phyloP scores from a whole-genome alignment of 352 stramenopile genomes.

The Phytopythium aichiense region DNA sequence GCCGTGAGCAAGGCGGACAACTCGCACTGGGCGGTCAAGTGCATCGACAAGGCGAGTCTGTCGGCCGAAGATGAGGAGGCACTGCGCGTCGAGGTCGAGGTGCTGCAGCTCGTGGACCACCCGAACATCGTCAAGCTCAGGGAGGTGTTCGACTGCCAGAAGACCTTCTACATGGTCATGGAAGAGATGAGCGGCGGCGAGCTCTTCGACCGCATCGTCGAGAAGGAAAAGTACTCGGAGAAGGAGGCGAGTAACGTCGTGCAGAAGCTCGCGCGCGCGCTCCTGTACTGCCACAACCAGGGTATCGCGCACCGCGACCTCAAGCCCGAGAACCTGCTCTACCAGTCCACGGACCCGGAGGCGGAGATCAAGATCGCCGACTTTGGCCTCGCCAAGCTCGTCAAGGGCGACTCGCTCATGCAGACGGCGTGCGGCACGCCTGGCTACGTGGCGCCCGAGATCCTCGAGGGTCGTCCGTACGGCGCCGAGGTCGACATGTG shows the following conservation, averaged over 20 bases:
- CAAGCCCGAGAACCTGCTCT: constrained; percentile 89
- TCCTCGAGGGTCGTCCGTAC: constrained; percentile 92
- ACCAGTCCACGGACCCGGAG: constrained; percentile 83
- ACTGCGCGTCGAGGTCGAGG: constrained; percentile 77
- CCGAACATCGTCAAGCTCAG: constrained; percentile 86
- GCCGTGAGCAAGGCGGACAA: constrained; percentile 76
- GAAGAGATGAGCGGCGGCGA: constrained; percentile 90
- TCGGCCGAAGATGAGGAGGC: constrained; percentile 80
- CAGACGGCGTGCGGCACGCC: constrained; percentile 95
- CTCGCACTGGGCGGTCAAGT: constrained; percentile 79
- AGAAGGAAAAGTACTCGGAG: constrained; percentile 91
- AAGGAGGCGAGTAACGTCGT: constrained; percentile 83
- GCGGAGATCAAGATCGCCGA: constrained; percentile 93
- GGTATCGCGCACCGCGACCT: constrained; percentile 90
- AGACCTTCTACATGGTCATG: constrained; percentile 92
- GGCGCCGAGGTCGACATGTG: constrained; percentile 94
- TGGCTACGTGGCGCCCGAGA: constrained; percentile 96
- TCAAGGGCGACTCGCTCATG: constrained; percentile 92
- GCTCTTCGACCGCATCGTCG: constrained; percentile 91
- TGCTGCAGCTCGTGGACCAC: constrained; percentile 81
- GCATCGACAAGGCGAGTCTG: constrained; percentile 79
- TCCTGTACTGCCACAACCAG: constrained; percentile 86
- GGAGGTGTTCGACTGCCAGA: constrained; percentile 86
- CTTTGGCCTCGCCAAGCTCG: constrained; percentile 89
- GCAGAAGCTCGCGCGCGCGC: constrained; percentile 75